Evolutionary conservation across 1,139 yeast species (phyloP).

Genomic region (Kodamaea fungicola): DNA sequence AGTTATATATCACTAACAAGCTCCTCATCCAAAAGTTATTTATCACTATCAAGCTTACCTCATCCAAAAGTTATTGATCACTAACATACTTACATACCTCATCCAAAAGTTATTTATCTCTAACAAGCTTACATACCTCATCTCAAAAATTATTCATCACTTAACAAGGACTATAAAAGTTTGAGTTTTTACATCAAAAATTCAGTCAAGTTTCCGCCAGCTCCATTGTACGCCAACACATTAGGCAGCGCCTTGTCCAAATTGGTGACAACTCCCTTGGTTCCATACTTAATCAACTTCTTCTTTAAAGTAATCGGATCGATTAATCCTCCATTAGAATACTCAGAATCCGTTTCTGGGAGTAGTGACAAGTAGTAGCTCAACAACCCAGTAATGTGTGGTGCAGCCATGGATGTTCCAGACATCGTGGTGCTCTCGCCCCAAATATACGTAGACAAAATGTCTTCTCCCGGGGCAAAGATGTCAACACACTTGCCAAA

Average conservation of each 20-base stretch:
- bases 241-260: slow-evolving; percentile 20
- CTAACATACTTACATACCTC: too few relatives aligned
- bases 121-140: too few relatives aligned
- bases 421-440: slow-evolving; percentile 33
- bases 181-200: slow-evolving; percentile 14
- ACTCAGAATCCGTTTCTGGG: slow-evolving; percentile 38
- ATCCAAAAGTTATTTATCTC: too few relatives aligned
- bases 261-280: slow-evolving; percentile 28
- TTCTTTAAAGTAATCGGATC: slow-evolving; percentile 35
- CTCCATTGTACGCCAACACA: slow-evolving; percentile 24
- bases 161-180: too few relatives aligned
- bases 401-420: slow-evolving; percentile 47
- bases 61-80: too few relatives aligned
- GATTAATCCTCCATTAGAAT: slow-evolving; percentile 15
- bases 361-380: slow-evolving; percentile 40
- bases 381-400: slow-evolving; percentile 41
- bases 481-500: slow-evolving; percentile 45
- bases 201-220: slow-evolving; percentile 20
- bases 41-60: too few relatives aligned
- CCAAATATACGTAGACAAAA: slow-evolving; percentile 39
- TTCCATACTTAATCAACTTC: slow-evolving; percentile 35
- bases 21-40: too few relatives aligned
- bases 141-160: too few relatives aligned
- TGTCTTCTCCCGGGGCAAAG: slow-evolving; percentile 44
- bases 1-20: too few relatives aligned